Evolutionary conservation across 179 eudicot species (phyloP).

Genomic region (Vitellaria paradoxa): DNA sequence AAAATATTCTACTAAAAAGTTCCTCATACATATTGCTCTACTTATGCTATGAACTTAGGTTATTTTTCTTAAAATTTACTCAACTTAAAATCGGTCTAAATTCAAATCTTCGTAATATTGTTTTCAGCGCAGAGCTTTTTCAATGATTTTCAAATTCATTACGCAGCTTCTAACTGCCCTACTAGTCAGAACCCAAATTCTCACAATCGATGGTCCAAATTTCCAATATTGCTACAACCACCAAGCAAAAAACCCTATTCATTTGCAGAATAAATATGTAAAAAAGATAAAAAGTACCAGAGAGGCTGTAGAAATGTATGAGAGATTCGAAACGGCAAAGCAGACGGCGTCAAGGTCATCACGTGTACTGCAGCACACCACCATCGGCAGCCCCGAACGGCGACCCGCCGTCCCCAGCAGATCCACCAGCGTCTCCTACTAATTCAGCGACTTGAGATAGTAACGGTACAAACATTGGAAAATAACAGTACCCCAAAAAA

Average conservation of each 20-base stretch:
- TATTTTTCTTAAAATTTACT: too few species aligned
- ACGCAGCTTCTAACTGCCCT: too few species aligned
- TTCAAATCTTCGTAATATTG: too few species aligned
- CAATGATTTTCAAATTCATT: too few species aligned
- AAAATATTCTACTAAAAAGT: too few species aligned
- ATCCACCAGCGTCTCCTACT: conserved; percentile 83
- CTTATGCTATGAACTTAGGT: too few species aligned
- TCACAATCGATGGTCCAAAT: background rate
- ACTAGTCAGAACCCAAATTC: background rate
- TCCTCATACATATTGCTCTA: too few species aligned
- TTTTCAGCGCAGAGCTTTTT: too few species aligned
- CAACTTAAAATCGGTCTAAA: too few species aligned
- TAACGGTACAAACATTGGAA: background rate
- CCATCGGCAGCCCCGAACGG: conserved; percentile 65
- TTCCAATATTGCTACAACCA: background rate
- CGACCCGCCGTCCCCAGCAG: conserved; percentile 71
- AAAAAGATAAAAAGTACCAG: conserved; percentile 43
- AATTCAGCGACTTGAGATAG: background rate
- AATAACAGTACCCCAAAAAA: background rate
- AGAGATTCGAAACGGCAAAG: conserved; percentile 51
- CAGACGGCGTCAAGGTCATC: conserved; percentile 68
- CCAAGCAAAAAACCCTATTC: background rate
- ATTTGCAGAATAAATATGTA: background rate
- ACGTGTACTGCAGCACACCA: conserved; percentile 72
- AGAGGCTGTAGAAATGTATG: conserved; percentile 53